Conservation (phyloP, 2,329 filamentous ascomycete genomes). For the Alternaria gansuensis region DNA sequence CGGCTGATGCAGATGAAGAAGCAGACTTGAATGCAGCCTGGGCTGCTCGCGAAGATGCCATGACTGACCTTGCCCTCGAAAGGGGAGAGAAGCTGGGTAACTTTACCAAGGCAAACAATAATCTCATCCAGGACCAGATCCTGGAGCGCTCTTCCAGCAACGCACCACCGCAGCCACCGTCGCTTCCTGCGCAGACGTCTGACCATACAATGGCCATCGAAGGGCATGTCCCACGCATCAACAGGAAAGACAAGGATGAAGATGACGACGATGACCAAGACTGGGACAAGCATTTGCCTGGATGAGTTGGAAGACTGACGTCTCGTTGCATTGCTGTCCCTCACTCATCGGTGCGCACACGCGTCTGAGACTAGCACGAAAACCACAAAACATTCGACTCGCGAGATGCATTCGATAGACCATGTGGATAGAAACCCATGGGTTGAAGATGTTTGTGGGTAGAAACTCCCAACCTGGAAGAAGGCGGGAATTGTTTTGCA, state of each 20-base stretch:
- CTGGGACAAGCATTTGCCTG: slow-evolving; percentile 48
- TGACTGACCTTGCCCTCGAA: slow-evolving; percentile 55
- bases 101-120: slow-evolving; percentile 43
- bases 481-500: background rate
- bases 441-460: background rate
- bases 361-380: background rate
- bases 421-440: background rate
- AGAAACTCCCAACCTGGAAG: slow-evolving; percentile 1
- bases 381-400: background rate
- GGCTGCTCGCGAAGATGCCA: slow-evolving; percentile 47
- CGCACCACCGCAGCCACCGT: slow-evolving; percentile 40
- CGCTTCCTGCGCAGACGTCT: slow-evolving; percentile 27
- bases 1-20: slow-evolving; percentile 38
- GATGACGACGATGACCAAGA: slow-evolving; percentile 42
- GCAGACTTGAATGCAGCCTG: slow-evolving; percentile 44
- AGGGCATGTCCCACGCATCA: slow-evolving; percentile 47
- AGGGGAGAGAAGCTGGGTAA: slow-evolving; percentile 54
- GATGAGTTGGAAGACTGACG: slow-evolving; percentile 22
- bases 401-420: background rate
- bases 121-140: slow-evolving; percentile 46
- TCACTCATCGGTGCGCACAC: background rate
- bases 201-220: slow-evolving; percentile 51
- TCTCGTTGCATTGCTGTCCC: background rate
- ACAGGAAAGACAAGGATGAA: slow-evolving; percentile 28
- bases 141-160: slow-evolving; percentile 37